Percentiles rank a stretch among this genome's conserved stretches.
Conservation (phyloP, 2,329 filamentous ascomycete species). For the Cladosporium colombiae region DNA sequence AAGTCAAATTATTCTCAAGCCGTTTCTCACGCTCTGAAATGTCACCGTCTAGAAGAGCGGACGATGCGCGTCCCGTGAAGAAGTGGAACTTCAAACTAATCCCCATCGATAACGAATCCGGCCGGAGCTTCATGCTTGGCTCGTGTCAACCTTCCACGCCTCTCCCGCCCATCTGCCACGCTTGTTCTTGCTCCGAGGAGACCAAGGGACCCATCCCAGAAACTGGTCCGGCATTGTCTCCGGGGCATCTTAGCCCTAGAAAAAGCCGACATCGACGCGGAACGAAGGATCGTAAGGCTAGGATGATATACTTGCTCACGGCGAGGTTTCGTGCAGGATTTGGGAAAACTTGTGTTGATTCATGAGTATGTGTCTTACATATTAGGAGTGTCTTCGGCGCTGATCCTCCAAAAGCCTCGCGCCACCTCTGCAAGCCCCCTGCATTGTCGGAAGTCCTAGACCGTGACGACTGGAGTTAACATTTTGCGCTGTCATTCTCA, state of each 20-base stretch:
- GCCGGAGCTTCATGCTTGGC: constrained; percentile 7
- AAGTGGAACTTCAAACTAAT: background rate
- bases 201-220: background rate
- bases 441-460: background rate
- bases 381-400: constrained; percentile 1
- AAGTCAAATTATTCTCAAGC: background rate
- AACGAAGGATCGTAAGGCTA: background rate
- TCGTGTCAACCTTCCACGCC: background rate
- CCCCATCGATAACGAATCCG: background rate
- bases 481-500: background rate
- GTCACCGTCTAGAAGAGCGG: background rate
- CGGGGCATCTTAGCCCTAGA: background rate
- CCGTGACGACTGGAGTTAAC: background rate
- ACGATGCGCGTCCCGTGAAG: background rate
- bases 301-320: background rate
- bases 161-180: background rate
- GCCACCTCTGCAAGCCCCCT: background rate
- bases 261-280: background rate
- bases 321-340: background rate
- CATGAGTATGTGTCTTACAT: background rate
- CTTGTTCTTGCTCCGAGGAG: constrained; percentile 5
- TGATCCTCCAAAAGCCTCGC: background rate
- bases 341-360: constrained; percentile 4
- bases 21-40: background rate
- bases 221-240: background rate